These are phyloP conservation scores for Ustilago nuda DNA, from an alignment of 1,284 basidiomycete genomes.

Conservation along the genomic window DNA sequence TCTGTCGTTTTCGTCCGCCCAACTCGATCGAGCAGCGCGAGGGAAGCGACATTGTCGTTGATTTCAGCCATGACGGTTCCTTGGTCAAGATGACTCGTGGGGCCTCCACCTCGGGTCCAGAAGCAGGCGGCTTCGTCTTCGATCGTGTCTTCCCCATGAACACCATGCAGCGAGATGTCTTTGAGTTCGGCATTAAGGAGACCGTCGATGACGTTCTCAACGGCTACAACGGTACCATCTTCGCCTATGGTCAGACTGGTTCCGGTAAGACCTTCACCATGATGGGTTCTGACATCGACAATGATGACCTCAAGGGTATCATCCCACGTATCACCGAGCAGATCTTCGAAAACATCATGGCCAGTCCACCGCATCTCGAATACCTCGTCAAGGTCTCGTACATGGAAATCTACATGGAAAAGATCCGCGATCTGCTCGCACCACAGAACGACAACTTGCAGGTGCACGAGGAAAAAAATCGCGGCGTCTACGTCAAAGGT, in stretches of 20 bases:
- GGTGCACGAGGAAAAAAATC: conserved; percentile 97
- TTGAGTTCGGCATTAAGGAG: conserved; percentile 98
- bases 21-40: conserved; percentile 92
- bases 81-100: conserved; percentile 75
- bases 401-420: conserved; percentile 99
- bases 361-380: conserved; percentile 93
- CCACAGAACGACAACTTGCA: conserved; percentile 99
- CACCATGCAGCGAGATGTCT: conserved; percentile 92
- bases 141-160: conserved; percentile 95
- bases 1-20: conserved; percentile 82
- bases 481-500: conserved; percentile 98
- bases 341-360: conserved; percentile 96
- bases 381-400: conserved; percentile 99
- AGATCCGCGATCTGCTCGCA: conserved; percentile 92
- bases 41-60: conserved; percentile 87
- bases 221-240: conserved; percentile 90
- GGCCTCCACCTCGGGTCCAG: conserved; percentile 68
- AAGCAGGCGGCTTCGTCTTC: conserved; percentile 91
- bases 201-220: conserved; percentile 83
- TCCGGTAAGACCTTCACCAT: conserved; percentile 73
- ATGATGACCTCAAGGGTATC: conserved; percentile 80
- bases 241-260: conserved; percentile 97
- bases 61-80: conserved; percentile 84
- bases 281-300: conserved; percentile 92
- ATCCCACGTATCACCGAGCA: conserved; percentile 99